These are phyloP conservation scores for Amaranthus palmeri DNA, from an alignment of 148 eudicot genomes.

Conservation along the genomic window DNA sequence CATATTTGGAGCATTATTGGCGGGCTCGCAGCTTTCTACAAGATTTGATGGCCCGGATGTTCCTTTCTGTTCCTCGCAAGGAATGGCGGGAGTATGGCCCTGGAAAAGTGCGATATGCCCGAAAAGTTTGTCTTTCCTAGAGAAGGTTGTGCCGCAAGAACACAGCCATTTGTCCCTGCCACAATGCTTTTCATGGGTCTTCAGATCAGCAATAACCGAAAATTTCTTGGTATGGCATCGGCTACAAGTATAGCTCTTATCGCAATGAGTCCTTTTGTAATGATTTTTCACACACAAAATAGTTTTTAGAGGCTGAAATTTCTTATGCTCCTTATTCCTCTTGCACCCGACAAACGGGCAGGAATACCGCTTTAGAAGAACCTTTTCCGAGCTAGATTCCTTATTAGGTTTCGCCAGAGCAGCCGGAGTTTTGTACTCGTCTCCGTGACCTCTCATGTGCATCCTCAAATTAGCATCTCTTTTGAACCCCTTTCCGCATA, in stretches of 20 bases:
- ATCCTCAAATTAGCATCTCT: slow-evolving; percentile 91
- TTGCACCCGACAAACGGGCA: slow-evolving; percentile 89
- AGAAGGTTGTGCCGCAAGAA: slow-evolving; percentile 95
- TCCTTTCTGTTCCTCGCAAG: slow-evolving; percentile 60
- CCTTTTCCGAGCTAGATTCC: slow-evolving; percentile 57
- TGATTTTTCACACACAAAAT: slow-evolving; percentile 93
- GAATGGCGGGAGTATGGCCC: slow-evolving; percentile 93
- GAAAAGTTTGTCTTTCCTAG: slow-evolving; percentile 93
- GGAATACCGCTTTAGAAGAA: slow-evolving; percentile 77
- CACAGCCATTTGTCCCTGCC: slow-evolving; percentile 96
- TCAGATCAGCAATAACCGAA: slow-evolving; percentile 92
- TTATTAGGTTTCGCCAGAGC: slow-evolving; percentile 93
- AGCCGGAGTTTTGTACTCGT: slow-evolving; percentile 84
- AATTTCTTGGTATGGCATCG: slow-evolving; percentile 86
- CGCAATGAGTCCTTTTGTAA: slow-evolving; percentile 94
- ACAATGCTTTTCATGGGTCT: slow-evolving; percentile 97
- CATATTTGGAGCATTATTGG: slow-evolving; percentile 26
- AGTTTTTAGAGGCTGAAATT: slow-evolving; percentile 87
- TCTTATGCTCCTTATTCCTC: slow-evolving; percentile 87
- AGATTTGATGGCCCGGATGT: slow-evolving; percentile 31
- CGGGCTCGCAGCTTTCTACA: slow-evolving; percentile 39
- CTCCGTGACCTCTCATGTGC: slow-evolving; percentile 99
- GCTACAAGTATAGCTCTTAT: slow-evolving; percentile 85
- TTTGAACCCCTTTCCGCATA: slow-evolving; percentile 95
- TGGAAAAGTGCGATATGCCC: slow-evolving; percentile 95